Conservation (phyloP, 1,284 basidiomycete species). For the Malassezia cuniculi region DNA sequence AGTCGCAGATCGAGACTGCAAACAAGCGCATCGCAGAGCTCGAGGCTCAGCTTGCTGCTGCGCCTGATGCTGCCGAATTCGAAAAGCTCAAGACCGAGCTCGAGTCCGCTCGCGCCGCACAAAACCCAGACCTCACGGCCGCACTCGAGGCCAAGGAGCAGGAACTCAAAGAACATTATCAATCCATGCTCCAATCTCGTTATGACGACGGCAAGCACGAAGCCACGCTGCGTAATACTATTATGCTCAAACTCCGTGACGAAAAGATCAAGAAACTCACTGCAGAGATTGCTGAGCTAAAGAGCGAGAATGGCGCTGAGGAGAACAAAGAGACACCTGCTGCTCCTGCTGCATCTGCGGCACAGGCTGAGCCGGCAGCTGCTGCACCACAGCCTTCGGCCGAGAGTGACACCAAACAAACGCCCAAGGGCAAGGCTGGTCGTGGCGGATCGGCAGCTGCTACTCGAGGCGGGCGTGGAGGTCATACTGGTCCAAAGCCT, state of each 20-base stretch:
- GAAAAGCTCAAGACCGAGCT: conserved; percentile 19
- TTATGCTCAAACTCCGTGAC: conserved; percentile 40
- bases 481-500: conserved; percentile 6
- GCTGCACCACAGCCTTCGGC: too few species aligned
- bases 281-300: conserved; percentile 32
- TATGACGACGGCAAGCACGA: conserved; percentile 42
- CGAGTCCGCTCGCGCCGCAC: background rate
- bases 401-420: background rate
- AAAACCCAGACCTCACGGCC: conserved; percentile 5
- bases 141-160: conserved; percentile 30
- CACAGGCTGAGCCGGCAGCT: background rate
- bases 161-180: conserved; percentile 30
- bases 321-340: background rate
- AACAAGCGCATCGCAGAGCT: conserved; percentile 31
- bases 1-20: conserved; percentile 11
- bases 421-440: background rate
- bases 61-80: too few species aligned
- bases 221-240: conserved; percentile 38
- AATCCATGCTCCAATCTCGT: conserved; percentile 29
- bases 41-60: conserved; percentile 19
- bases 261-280: conserved; percentile 38
- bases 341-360: background rate
- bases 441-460: conserved; percentile 8
- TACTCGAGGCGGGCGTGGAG: conserved; percentile 6
- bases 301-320: conserved; percentile 18